Evolutionary conservation across 2,329 filamentous ascomycete genomes (phyloP).

Genomic region (Trichoderma citrinoviride): DNA sequence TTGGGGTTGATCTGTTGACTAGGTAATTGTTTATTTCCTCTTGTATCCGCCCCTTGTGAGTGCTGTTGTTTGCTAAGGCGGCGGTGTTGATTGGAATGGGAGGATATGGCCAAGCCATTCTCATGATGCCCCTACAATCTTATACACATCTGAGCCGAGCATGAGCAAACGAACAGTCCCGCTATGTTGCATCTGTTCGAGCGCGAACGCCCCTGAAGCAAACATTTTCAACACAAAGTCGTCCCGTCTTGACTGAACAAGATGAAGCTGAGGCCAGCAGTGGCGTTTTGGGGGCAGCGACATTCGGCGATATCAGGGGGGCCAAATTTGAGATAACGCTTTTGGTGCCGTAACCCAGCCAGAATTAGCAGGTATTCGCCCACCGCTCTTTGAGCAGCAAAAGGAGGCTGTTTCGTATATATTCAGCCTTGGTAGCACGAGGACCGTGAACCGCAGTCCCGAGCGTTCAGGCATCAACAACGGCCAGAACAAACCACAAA

Average conservation of each 20-base stretch:
- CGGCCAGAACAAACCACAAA: neutral
- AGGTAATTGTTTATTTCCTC: neutral
- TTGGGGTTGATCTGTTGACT: neutral
- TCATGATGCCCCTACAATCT: neutral
- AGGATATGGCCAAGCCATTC: neutral
- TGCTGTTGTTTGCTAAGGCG: neutral
- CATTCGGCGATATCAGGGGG: neutral
- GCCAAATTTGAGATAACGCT: neutral
- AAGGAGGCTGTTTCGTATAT: neutral
- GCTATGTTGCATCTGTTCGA: neutral
- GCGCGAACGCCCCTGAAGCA: neutral
- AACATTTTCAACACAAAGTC: neutral
- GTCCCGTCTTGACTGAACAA: neutral
- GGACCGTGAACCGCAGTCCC: too few species aligned
- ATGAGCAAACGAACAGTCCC: neutral
- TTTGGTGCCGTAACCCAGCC: neutral
- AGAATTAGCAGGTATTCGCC: neutral
- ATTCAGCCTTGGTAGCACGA: neutral
- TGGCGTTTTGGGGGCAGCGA: neutral
- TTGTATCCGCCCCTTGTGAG: neutral
- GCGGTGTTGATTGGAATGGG: neutral
- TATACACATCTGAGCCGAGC: neutral
- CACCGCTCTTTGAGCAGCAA: slow-evolving; percentile 11
- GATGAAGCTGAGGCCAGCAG: neutral
- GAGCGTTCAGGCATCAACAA: neutral